A percentile compares a stretch with the other conserved stretches of the same genome.
Conservation (phyloP, 2,329 filamentous ascomycete species). For the Paecilomyces variotii region DNA sequence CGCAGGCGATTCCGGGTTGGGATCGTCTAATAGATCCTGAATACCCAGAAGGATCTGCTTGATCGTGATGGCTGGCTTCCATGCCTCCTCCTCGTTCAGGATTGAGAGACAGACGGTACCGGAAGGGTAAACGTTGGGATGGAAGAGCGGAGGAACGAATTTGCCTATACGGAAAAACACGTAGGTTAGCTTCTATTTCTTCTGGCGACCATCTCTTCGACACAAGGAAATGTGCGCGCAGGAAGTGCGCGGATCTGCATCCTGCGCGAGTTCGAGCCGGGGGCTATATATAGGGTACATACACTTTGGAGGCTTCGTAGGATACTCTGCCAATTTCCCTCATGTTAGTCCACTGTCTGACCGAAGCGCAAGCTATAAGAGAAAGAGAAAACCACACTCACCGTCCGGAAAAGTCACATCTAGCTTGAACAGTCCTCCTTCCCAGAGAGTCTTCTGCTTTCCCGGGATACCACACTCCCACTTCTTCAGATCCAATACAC, state of each 20-base stretch:
- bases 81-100: constrained; percentile 94
- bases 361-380: neutral
- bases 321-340: constrained; percentile 62
- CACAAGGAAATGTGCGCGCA: neutral
- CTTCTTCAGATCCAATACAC: constrained; percentile 80
- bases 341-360: constrained; percentile 7
- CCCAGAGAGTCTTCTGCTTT: constrained; percentile 95
- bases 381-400: constrained; percentile 37
- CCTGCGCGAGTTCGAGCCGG: neutral
- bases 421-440: constrained; percentile 93
- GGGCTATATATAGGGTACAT: constrained; percentile 33
- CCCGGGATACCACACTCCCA: constrained; percentile 97
- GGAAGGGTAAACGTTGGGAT: constrained; percentile 97
- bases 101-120: constrained; percentile 97
- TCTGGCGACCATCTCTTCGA: neutral
- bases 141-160: constrained; percentile 91
- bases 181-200: constrained; percentile 3
- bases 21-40: constrained; percentile 90
- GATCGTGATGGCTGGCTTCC: constrained; percentile 97
- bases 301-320: constrained; percentile 98
- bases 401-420: constrained; percentile 89
- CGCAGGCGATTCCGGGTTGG: constrained; percentile 92
- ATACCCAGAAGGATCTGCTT: constrained; percentile 96
- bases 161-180: constrained; percentile 56
- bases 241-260: neutral